Evolutionary conservation across 371 early-diverging fungal genomes (phyloP).

Genomic region (Phascolomyces articulosus): DNA sequence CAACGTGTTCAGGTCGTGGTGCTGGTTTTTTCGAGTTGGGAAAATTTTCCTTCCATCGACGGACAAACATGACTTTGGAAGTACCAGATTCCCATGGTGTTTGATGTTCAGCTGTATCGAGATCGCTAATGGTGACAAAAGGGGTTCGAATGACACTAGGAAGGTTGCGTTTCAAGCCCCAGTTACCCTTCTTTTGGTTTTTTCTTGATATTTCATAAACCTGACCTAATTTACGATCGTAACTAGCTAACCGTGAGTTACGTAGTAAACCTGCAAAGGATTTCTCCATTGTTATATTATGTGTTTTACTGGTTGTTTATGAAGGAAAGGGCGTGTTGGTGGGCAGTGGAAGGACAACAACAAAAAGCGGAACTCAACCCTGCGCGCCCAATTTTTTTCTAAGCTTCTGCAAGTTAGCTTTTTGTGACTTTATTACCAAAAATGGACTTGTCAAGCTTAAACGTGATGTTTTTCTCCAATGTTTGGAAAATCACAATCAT

Average conservation of each 20-base stretch:
- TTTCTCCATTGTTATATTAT: constrained; percentile 57
- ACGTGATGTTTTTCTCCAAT: too few species aligned
- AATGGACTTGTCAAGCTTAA: too few species aligned
- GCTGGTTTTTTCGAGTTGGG: constrained; percentile 60
- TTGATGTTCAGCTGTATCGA: constrained; percentile 78
- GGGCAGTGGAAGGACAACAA: too few species aligned
- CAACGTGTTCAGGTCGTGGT: constrained; percentile 43
- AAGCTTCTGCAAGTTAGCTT: background rate
- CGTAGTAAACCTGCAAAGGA: constrained; percentile 74
- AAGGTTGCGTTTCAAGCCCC: constrained; percentile 81
- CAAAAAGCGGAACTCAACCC: too few species aligned
- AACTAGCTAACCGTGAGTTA: constrained; percentile 73
- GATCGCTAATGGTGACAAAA: constrained; percentile 55
- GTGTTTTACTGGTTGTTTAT: background rate
- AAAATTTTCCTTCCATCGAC: constrained; percentile 77
- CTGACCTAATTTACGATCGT: constrained; percentile 68
- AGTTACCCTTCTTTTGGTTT: constrained; percentile 62
- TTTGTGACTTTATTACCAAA: constrained; percentile 2
- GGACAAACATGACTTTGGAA: constrained; percentile 52
- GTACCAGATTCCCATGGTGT: constrained; percentile 70
- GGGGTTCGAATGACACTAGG: constrained; percentile 69
- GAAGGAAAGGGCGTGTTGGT: too few species aligned
- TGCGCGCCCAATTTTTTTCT: too few species aligned
- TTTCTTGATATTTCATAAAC: constrained; percentile 68
- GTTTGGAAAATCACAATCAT: too few species aligned